Evolutionary conservation across 1,284 basidiomycete species (phyloP).

Genomic region (Fomes fomentarius): DNA sequence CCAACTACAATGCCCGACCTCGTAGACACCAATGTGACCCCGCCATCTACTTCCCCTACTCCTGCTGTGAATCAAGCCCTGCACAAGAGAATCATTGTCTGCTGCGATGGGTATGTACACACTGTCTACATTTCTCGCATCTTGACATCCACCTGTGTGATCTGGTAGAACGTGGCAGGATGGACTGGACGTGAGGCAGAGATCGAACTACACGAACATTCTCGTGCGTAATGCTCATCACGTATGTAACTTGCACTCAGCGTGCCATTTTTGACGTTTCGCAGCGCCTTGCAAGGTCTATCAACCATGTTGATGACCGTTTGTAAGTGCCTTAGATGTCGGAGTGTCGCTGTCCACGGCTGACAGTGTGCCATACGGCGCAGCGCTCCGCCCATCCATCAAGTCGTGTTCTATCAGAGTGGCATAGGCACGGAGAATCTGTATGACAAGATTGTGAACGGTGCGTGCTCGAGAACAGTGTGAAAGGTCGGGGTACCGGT

Average conservation of each 20-base stretch:
- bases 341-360: too few species aligned
- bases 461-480: constrained; percentile 18
- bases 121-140: neutral
- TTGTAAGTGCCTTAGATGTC: constrained; percentile 33
- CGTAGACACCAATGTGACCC: too few species aligned
- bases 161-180: constrained; percentile 44
- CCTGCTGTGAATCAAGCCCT: neutral
- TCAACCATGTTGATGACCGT: constrained; percentile 60
- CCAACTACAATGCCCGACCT: too few species aligned
- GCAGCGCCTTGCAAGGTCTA: constrained; percentile 52
- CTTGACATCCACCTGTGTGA: neutral
- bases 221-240: constrained; percentile 44
- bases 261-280: too few species aligned
- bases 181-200: constrained; percentile 47
- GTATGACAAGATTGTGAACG: constrained; percentile 47
- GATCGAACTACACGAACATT: constrained; percentile 65
- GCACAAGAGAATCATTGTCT: constrained; percentile 64
- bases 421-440: constrained; percentile 67
- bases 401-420: constrained; percentile 73
- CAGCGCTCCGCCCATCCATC: constrained; percentile 53
- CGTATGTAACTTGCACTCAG: too few species aligned
- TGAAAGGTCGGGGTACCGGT: too few species aligned
- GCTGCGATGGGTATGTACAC: constrained; percentile 66
- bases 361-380: neutral
- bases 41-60: too few species aligned